phyloP scores from a whole-genome alignment of 768 basidiomycete genomes.

The Mrakia frigida region DNA sequence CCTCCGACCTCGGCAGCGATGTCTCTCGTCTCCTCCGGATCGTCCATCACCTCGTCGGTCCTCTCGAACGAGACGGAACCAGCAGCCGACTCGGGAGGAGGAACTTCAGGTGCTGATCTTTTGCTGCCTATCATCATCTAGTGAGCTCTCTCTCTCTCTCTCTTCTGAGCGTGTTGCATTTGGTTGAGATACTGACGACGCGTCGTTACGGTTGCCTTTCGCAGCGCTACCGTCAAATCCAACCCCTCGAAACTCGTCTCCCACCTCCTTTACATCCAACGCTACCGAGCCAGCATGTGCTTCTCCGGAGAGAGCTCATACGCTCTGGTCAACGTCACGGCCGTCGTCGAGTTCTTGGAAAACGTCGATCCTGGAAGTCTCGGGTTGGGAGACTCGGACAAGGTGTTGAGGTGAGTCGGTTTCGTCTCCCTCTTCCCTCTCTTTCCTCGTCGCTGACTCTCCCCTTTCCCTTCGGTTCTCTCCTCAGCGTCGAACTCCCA shows the following conservation, averaged over 20 bases:
- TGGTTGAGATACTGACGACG: background rate
- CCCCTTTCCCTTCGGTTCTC: background rate
- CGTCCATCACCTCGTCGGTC: background rate
- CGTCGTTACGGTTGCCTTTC: background rate
- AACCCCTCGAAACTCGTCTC: slow-evolving; percentile 77
- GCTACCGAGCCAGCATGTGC: slow-evolving; percentile 55
- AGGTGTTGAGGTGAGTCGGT: slow-evolving; percentile 39
- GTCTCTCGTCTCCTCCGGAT: background rate
- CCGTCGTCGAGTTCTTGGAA: slow-evolving; percentile 91
- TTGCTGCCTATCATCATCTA: slow-evolving; percentile 88
- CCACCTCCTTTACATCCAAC: slow-evolving; percentile 54
- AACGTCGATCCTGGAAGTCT: slow-evolving; percentile 79
- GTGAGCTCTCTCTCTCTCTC: background rate
- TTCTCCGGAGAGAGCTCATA: slow-evolving; percentile 79
- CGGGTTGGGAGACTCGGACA: slow-evolving; percentile 46
- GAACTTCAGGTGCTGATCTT: slow-evolving; percentile 60
- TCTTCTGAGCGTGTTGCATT: background rate
- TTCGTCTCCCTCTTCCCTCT: slow-evolving; percentile 6
- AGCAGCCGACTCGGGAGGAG: slow-evolving; percentile 9
- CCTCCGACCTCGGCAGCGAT: background rate
- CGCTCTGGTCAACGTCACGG: slow-evolving; percentile 88
- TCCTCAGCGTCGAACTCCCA: slow-evolving; percentile 57
- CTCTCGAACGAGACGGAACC: slow-evolving; percentile 15
- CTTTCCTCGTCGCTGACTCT: background rate
- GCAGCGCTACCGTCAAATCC: slow-evolving; percentile 71